These are phyloP conservation scores for Petunia axillaris DNA, from an alignment of 257 asterid genomes.

Conservation along the genomic window DNA sequence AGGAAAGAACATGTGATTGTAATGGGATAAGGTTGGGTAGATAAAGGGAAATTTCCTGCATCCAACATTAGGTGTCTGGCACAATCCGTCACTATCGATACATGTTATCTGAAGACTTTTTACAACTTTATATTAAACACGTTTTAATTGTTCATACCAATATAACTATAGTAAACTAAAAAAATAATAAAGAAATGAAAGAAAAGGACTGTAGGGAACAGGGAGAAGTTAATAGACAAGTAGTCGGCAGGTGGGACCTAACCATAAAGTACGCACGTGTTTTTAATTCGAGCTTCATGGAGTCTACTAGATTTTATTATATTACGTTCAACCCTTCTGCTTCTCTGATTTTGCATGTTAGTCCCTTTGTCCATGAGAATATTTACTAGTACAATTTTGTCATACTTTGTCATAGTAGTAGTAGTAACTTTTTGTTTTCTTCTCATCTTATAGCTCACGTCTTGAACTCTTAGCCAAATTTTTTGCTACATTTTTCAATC, in stretches of 20 bases:
- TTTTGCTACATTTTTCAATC: too few relatives aligned
- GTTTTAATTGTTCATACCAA: neutral
- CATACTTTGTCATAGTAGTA: too few relatives aligned
- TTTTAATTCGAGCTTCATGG: neutral
- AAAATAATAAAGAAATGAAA: neutral
- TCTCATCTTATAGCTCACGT: too few relatives aligned
- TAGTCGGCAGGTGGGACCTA: slow-evolving; percentile 1
- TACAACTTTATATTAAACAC: slow-evolving; percentile 16
- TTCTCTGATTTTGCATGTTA: neutral
- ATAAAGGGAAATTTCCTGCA: slow-evolving; percentile 1
- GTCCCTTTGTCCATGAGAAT: neutral
- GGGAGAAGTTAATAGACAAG: neutral
- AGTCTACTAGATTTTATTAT: neutral
- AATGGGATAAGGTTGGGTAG: slow-evolving; percentile 15
- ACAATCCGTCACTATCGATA: neutral
- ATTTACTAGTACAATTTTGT: neutral
- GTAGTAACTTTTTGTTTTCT: too few relatives aligned
- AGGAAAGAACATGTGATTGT: slow-evolving; percentile 17
- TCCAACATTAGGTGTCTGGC: neutral
- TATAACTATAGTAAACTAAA: neutral
- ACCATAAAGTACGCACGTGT: neutral
- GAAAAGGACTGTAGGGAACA: neutral
- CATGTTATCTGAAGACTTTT: neutral
- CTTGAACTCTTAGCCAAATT: too few relatives aligned
- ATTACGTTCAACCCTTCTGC: neutral